Evolutionary conservation across 805 yeast species (phyloP).

Genomic region (Yamadazyma endophytica): DNA sequence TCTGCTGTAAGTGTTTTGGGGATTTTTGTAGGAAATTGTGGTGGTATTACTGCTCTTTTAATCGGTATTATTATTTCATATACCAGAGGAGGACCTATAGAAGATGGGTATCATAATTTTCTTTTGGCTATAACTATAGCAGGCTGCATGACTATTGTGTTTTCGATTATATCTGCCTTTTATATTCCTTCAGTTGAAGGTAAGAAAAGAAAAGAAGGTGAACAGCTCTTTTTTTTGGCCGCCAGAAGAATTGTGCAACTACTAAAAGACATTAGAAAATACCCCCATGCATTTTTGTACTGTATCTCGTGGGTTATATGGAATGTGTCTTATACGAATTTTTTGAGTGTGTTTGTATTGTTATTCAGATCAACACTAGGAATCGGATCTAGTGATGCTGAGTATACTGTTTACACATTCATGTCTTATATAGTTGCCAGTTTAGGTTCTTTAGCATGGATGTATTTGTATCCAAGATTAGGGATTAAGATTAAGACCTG

Average conservation of each 20-base stretch:
- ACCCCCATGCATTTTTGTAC: slow-evolving; percentile 30
- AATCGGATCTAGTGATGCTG: slow-evolving; percentile 31
- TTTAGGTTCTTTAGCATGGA: slow-evolving; percentile 33
- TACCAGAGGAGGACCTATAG: slow-evolving; percentile 17
- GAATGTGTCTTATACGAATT: slow-evolving; percentile 34
- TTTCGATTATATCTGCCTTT: slow-evolving; percentile 20
- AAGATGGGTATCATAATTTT: slow-evolving; percentile 27
- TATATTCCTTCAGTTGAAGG: slow-evolving; percentile 29
- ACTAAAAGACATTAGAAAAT: slow-evolving; percentile 19
- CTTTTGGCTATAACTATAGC: slow-evolving; percentile 37
- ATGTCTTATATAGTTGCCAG: slow-evolving; percentile 31
- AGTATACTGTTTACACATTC: slow-evolving; percentile 36
- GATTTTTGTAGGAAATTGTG: slow-evolving; percentile 28
- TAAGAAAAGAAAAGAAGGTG: slow-evolving; percentile 20
- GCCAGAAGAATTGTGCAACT: slow-evolving; percentile 21
- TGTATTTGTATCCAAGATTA: slow-evolving; percentile 26
- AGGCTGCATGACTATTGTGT: slow-evolving; percentile 27
- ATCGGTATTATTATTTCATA: slow-evolving; percentile 36
- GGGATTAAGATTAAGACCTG: slow-evolving; percentile 25
- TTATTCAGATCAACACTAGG: slow-evolving; percentile 39
- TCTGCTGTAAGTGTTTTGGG: slow-evolving; percentile 36
- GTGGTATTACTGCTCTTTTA: slow-evolving; percentile 33
- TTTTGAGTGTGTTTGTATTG: slow-evolving; percentile 29
- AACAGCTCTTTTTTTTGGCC: slow-evolving; percentile 19
- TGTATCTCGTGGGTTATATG: slow-evolving; percentile 41